Evolutionary conservation across 805 yeast species (phyloP), one percentile per base, ranked within the genome.

Genomic region (Ogataea neopini): DNA sequence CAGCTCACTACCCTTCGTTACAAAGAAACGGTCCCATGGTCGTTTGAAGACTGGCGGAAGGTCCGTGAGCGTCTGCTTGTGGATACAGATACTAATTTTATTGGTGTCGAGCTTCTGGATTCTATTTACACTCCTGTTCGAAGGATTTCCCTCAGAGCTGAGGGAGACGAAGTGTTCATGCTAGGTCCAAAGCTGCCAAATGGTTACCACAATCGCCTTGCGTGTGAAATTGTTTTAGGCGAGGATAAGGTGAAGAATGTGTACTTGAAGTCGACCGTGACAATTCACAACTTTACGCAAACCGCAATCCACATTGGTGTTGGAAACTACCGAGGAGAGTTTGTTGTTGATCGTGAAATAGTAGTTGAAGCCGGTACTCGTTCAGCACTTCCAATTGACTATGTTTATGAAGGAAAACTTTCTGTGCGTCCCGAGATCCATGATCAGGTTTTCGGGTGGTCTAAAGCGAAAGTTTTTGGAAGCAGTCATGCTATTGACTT

Each of bases 41-140:
- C 90, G 34, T 95, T 95, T 70, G 96, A 91, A 59, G 97, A 92
- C 61, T 94, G 98, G 97, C 75, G 88, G 51, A 75, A 76, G 25
- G 78, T 90, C 19, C 83, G 99, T 65, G 96, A 92, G 60, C 81
- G 82, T 46, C 69, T 91, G 47, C 83, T 80, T 51, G 79, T 85
- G 3, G 85, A 85, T 46, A 80, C 76, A 35, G 79, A 76, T 15
- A 73, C 72, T n/a, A 83, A 81, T 39, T 69, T 75, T 3, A 66
- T 92, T 25, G 89, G 86, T 0, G 73, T 91, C n/a, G 72, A 74
- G 37, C 64, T 91, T 19, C 37, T 77, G 2, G 82, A 73, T 33
- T 75, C 87, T 0, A 69, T 69, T 0, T 91, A 84, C 60, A 76
- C 76, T 5, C 72, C 74, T 1, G 61, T 85, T 1, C 64, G 74